Percentiles rank a stretch among this genome's conserved stretches.
Conservation (phyloP, 345 rosid species). For the Citrus medica region DNA sequence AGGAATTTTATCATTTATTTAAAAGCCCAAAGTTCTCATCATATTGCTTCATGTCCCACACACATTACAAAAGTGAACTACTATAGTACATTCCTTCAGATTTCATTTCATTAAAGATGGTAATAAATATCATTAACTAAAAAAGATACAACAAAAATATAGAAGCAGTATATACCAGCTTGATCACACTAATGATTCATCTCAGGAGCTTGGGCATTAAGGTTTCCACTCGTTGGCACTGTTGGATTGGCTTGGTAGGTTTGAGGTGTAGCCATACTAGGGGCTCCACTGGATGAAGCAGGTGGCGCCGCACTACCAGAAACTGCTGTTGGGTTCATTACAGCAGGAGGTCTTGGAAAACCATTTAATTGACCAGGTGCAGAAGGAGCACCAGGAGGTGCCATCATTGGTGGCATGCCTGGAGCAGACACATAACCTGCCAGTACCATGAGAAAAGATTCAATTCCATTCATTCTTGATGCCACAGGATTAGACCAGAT, state of each 20-base stretch:
- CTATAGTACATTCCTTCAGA: background rate
- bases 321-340: conserved; percentile 41
- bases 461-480: background rate
- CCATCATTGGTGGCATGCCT: conserved; percentile 67
- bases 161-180: background rate
- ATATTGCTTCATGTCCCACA: background rate
- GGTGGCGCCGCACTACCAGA: conserved; percentile 54
- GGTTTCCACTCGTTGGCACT: conserved; percentile 44
- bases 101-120: background rate
- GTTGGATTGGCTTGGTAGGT: conserved; percentile 58
- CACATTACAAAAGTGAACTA: background rate
- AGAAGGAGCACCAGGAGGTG: conserved; percentile 88
- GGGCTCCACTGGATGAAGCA: conserved; percentile 42
- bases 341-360: conserved; percentile 72
- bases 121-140: background rate
- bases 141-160: background rate
- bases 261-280: conserved; percentile 39
- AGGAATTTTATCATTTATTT: background rate
- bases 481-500: background rate
- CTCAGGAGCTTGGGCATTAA: conserved; percentile 51
- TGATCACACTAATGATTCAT: conserved; percentile 40
- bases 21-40: background rate
- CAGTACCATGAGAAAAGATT: conserved; percentile 1
- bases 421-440: conserved; percentile 57
- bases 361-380: conserved; percentile 72